Evolutionary conservation across 1,284 basidiomycete species (phyloP).

Genomic region (Puccinia sorghi): DNA sequence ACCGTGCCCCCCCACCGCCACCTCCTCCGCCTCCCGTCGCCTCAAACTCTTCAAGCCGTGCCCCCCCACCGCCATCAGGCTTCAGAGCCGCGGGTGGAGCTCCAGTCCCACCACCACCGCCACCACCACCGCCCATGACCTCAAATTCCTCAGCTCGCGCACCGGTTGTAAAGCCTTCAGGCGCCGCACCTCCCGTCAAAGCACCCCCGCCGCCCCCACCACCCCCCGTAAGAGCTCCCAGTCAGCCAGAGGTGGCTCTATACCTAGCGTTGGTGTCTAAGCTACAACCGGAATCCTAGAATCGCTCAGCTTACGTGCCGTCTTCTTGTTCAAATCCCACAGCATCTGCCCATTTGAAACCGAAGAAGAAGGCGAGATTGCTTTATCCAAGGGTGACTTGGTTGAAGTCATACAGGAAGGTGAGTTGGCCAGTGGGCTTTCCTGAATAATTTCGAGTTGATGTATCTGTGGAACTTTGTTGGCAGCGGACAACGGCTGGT

Average conservation of each 20-base stretch:
- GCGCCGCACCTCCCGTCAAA: not conserved
- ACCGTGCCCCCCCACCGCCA: too few species aligned
- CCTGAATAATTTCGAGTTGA: constrained; percentile 44
- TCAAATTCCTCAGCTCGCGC: constrained; percentile 22
- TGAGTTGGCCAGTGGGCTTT: constrained; percentile 50
- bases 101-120: constrained; percentile 64
- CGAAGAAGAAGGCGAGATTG: constrained; percentile 84
- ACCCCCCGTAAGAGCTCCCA: constrained; percentile 6
- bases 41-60: constrained; percentile 30
- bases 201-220: constrained; percentile 50
- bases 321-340: not conserved
- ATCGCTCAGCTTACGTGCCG: constrained; percentile 51
- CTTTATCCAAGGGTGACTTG: constrained; percentile 82
- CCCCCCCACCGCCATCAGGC: constrained; percentile 50
- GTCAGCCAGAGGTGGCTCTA: constrained; percentile 2
- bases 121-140: constrained; percentile 66
- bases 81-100: constrained; percentile 50
- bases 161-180: constrained; percentile 22
- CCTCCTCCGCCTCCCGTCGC: constrained; percentile 64
- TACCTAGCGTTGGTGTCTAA: constrained; percentile 18
- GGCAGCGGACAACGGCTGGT: constrained; percentile 67
- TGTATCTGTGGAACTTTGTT: constrained; percentile 16
- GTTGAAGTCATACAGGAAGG: constrained; percentile 92
- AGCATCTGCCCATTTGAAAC: constrained; percentile 77
- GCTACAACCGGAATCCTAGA: not conserved